Percentiles rank a stretch among this genome's conserved stretches.
phyloP scores from a whole-genome alignment of 257 asterid species.

The Penstemon eatonii region DNA sequence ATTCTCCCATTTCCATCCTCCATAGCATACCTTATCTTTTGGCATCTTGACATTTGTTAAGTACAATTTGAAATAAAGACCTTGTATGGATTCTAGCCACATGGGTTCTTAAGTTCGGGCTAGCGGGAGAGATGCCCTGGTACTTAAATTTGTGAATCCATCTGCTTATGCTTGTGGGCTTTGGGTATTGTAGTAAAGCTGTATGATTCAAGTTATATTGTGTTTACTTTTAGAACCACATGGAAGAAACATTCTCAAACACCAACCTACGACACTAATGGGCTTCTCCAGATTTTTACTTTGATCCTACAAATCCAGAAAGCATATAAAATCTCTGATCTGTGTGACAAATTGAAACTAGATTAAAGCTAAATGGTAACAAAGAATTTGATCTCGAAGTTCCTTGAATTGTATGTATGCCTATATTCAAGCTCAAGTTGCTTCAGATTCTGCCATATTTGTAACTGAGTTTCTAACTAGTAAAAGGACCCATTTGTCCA shows the following conservation, averaged over 20 bases:
- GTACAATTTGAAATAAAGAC: too few relatives aligned
- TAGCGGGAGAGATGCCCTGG: too few relatives aligned
- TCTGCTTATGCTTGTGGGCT: neutral
- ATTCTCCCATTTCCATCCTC: too few relatives aligned
- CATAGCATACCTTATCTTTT: too few relatives aligned
- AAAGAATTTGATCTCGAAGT: slow-evolving; percentile 3
- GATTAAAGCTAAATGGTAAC: neutral
- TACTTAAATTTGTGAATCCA: neutral
- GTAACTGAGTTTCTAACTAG: slow-evolving; percentile 7
- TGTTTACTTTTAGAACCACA: neutral
- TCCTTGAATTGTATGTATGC: slow-evolving; percentile 1
- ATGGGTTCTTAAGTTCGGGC: neutral
- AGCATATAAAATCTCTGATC: neutral
- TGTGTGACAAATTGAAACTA: neutral
- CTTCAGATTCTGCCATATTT: neutral
- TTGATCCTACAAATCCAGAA: too few relatives aligned
- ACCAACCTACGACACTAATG: neutral
- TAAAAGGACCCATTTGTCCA: neutral
- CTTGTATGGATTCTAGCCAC: too few relatives aligned
- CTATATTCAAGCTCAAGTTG: slow-evolving; percentile 5
- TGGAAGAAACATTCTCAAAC: neutral
- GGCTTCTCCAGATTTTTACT: neutral
- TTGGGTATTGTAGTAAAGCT: neutral
- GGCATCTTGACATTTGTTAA: too few relatives aligned
- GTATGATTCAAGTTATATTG: neutral